Evolutionary conservation across 2,329 filamentous ascomycete species (phyloP).

Genomic region (Dichotomopilus funicola): DNA sequence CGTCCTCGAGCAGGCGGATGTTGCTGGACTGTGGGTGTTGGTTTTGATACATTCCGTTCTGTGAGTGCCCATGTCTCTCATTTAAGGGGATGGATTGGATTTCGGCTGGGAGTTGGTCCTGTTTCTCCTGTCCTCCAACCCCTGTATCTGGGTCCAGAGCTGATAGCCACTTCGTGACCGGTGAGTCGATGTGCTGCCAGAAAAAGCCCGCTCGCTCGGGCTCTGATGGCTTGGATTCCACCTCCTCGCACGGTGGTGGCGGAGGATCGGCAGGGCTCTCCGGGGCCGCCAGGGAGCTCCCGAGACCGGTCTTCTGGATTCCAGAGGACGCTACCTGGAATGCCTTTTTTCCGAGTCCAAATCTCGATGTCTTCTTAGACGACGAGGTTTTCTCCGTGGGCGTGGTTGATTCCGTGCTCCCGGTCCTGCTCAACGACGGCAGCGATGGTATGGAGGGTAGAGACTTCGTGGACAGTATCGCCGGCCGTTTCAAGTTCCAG

Average conservation of each 20-base stretch:
- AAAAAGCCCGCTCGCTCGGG: not conserved
- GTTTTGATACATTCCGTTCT: not conserved
- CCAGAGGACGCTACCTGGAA: not conserved
- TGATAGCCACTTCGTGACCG: not conserved
- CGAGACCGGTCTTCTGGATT: not conserved
- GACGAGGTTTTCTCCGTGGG: not conserved
- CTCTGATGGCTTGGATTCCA: no score
- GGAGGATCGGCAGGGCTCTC: not conserved
- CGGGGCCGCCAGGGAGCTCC: no score
- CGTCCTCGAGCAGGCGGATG: not conserved
- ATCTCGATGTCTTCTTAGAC: not conserved
- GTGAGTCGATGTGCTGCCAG: not conserved
- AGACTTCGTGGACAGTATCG: not conserved
- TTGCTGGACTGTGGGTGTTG: no score
- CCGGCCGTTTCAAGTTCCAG: conserved; percentile 1
- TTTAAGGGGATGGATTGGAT: not conserved
- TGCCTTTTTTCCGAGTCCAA: not conserved
- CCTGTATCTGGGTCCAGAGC: not conserved
- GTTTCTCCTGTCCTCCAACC: not conserved
- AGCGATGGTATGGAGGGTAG: conserved; percentile 3
- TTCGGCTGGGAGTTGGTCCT: not conserved
- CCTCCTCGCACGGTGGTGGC: not conserved
- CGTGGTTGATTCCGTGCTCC: not conserved
- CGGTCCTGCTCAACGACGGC: not conserved
- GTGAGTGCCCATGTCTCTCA: not conserved